These are phyloP conservation scores for Nemania serpens DNA, from an alignment of 2,329 filamentous ascomycete genomes.

Conservation along the genomic window DNA sequence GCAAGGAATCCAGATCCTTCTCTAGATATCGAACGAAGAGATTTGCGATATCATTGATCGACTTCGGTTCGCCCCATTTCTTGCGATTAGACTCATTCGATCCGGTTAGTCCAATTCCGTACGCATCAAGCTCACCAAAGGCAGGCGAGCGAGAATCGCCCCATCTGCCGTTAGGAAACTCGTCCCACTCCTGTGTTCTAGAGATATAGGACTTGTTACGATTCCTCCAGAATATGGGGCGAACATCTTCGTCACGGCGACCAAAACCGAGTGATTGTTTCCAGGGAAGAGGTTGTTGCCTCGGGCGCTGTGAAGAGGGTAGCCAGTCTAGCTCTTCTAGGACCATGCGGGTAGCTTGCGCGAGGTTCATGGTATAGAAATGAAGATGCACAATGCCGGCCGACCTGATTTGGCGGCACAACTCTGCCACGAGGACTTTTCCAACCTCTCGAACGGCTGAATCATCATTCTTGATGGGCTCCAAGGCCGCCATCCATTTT, in stretches of 20 bases:
- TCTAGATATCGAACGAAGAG: constrained; percentile 86
- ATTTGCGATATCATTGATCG: constrained; percentile 77
- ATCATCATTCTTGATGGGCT: constrained; percentile 97
- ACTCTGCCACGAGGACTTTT: constrained; percentile 81
- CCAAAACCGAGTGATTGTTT: constrained; percentile 90
- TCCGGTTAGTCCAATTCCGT: constrained; percentile 90
- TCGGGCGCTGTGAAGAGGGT: constrained; percentile 75
- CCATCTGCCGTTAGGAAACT: constrained; percentile 98
- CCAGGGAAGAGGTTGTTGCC: constrained; percentile 93
- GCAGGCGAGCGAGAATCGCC: constrained; percentile 95
- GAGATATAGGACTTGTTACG: constrained; percentile 94
- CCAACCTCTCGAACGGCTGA: constrained; percentile 88
- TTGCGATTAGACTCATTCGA: constrained; percentile 96
- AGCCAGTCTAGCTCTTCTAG: constrained; percentile 86
- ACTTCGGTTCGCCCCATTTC: constrained; percentile 86
- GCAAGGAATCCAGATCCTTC: constrained; percentile 78
- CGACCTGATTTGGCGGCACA: constrained; percentile 85
- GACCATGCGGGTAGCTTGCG: constrained; percentile 90
- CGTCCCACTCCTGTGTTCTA: constrained; percentile 97
- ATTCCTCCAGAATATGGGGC: constrained; percentile 98
- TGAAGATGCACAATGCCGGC: constrained; percentile 87
- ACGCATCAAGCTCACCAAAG: constrained; percentile 92
- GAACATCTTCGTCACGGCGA: constrained; percentile 89
- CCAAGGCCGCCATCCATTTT: constrained; percentile 78
- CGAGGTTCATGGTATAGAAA: constrained; percentile 99